Base-by-base conservation (phyloP, 2,329 filamentous ascomycete species). In the Penicillium sp. region DNA sequence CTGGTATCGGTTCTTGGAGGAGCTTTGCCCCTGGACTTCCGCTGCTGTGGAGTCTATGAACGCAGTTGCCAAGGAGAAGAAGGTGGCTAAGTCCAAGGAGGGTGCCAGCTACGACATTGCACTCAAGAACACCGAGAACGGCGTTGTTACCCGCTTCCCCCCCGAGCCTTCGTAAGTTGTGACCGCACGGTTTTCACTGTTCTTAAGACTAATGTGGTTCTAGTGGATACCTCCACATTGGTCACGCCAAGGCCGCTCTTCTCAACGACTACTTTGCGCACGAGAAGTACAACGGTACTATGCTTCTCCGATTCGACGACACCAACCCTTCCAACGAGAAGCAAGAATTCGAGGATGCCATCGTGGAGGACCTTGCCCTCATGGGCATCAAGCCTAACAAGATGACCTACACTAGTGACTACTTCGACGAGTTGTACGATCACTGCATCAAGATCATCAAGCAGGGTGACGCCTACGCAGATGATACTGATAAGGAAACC, bases 271-370 rank as follows among this genome's bases (percentile, higher is more conserved):
- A 96, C 82, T 97, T 97, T 68, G 93, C 92, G 45, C 92, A 97
- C 76, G 89, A 92, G 74, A 90, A 91, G 67, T 96, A 96, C 81
- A 88, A 93, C 60, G 94, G 94, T 69, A 95, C 89, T 69, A 82
- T 99, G 68, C 87, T 95, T 59, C 85, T 97, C 41, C 52, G 59
- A 59, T 94, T 99, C 71, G 94, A 99, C 73, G 94, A 99, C 72
- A 99, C 94, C 56, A 99, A 99, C 78, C 94, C 94, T 8, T 88
- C 89, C 59, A 97, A 97, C 76, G 94, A 99, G 82, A 97, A 96
- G 81, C 87, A 93, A 74, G 94, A 97, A 79, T 99, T 89, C 74
- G 89, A 97, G 74, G 92, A 97, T 77, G 85, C 92, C 6, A 99
- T 99, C 62, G 82, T 96, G 40, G 89, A 96, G 79, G 94, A 99